Percentiles rank a stretch among this genome's conserved stretches.
phyloP scores from a whole-genome alignment of 2,329 filamentous ascomycete genomes.

The Aulographum hederae region DNA sequence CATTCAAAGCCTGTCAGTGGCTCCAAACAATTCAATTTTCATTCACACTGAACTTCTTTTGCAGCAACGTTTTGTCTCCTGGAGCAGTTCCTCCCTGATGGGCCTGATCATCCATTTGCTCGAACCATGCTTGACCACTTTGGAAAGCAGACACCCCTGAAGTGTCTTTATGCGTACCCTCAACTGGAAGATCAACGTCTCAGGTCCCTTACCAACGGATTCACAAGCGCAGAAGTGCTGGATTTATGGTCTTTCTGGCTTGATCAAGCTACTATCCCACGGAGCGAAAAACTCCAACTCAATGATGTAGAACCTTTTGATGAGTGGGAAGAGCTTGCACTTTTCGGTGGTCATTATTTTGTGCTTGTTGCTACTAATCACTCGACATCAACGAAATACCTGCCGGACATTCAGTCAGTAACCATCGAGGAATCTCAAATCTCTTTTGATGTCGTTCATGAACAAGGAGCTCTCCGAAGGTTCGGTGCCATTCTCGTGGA shows the following conservation, averaged over 20 bases:
- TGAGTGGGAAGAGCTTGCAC: conserved; percentile 85
- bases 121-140: conserved; percentile 74
- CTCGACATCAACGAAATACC: too few species aligned
- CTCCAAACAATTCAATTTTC: too few species aligned
- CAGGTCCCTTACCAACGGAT: conserved; percentile 35
- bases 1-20: conserved; percentile 51
- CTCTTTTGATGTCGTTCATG: too few species aligned
- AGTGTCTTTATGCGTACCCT: conserved; percentile 54
- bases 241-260: conserved; percentile 40
- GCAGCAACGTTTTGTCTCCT: conserved; percentile 66
- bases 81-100: conserved; percentile 71
- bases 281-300: conserved; percentile 39
- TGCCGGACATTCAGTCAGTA: too few species aligned
- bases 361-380: conserved; percentile 45
- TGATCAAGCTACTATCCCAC: conserved; percentile 44
- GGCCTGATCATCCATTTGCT: conserved; percentile 64
- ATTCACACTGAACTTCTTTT: conserved; percentile 1
- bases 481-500: not conserved
- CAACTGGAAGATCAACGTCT: conserved; percentile 43
- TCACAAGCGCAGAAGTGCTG: not conserved
- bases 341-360: conserved; percentile 75
- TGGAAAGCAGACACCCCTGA: conserved; percentile 60
- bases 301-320: conserved; percentile 72
- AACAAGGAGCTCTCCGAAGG: too few species aligned
- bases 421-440: too few species aligned